Evolutionary conservation across 768 basidiomycete species (phyloP), one percentile per base, ranked within the genome.

Genomic region (Kwoniella newhampshirensis): DNA sequence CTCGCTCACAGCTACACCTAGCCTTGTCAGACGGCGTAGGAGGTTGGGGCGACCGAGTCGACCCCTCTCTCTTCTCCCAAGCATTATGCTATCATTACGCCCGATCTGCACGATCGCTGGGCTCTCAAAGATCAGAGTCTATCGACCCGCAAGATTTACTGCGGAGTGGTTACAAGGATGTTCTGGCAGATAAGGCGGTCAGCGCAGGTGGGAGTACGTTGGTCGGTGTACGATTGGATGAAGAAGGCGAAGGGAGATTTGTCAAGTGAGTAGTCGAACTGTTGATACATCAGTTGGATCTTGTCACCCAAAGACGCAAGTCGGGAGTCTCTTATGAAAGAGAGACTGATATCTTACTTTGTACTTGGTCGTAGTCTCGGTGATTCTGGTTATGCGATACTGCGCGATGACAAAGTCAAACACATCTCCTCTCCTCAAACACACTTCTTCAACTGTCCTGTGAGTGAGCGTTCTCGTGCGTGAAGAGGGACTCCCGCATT

Each of bases 1-100:
- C 20, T 21, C 20, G 20, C 18, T 18, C 54, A 32, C 61, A 66
- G 65, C 68, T 67, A 13, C 70, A 68, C 39, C 80, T 96, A 51
- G 91, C 89, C 35, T 83, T 96, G 4, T 89, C 91, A 36, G 92
- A 97, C 66, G 92, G 92, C 18, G 91, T 96, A 3, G 91, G 91
- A 1, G 91, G 92, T 18, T 97, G 93, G 93, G 82, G 45, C 83
- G 86, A 35, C 82, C 83, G 25, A 87, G 83, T 89, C 50, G 91
- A 96, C 76, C 90, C 90, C 0, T 86, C 90, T 0, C 79, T 93
- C 42, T 97, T 93, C 79, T 86, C 91, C 1, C 92, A 96, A 77
- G 84, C 89, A 0, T 79, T 97, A 48, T 91, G 93, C 88, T 92
- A 86, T 75, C 86, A 88, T 75, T 71, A 74, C 42, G 54, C 66